Percentiles rank a stretch among this genome's conserved stretches.
Evolutionary conservation across 495 filamentous ascomycete genomes (phyloP).

Genomic region (Trichoderma reesei): DNA sequence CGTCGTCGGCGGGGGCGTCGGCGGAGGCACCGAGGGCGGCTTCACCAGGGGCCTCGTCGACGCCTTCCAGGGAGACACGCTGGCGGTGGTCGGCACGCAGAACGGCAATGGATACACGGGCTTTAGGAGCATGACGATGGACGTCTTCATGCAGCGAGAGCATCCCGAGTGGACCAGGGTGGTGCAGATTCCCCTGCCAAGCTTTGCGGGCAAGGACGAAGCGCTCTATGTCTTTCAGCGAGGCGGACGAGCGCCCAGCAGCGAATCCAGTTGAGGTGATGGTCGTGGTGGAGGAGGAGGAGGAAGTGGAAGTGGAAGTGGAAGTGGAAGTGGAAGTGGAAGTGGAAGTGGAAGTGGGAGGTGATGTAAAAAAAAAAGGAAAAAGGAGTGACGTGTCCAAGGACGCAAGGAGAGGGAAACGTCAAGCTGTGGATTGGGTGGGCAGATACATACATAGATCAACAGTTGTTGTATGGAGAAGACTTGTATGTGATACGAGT

Average conservation of each 20-base stretch:
- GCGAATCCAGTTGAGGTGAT: background rate
- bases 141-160: constrained; percentile 44
- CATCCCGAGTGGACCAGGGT: constrained; percentile 30
- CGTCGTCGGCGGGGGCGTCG: constrained; percentile 36
- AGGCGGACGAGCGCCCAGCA: constrained; percentile 19
- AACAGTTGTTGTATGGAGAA: too few species aligned
- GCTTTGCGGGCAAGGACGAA: constrained; percentile 48
- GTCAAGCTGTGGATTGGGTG: too few species aligned
- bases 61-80: constrained; percentile 45
- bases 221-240: constrained; percentile 41
- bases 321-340: too few species aligned
- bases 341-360: too few species aligned
- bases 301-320: background rate
- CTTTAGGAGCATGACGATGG: constrained; percentile 43
- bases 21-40: constrained; percentile 22
- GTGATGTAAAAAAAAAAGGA: too few species aligned
- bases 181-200: constrained; percentile 40
- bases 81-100: constrained; percentile 55
- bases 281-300: too few species aligned
- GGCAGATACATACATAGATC: too few species aligned
- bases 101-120: constrained; percentile 55
- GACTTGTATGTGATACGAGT: too few species aligned
- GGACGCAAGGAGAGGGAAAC: background rate
- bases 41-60: constrained; percentile 45
- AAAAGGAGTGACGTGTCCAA: background rate